Evolutionary conservation across 2,329 filamentous ascomycete species (phyloP), one percentile per base, ranked within the genome.

Genomic region (Venturia nashicola): DNA sequence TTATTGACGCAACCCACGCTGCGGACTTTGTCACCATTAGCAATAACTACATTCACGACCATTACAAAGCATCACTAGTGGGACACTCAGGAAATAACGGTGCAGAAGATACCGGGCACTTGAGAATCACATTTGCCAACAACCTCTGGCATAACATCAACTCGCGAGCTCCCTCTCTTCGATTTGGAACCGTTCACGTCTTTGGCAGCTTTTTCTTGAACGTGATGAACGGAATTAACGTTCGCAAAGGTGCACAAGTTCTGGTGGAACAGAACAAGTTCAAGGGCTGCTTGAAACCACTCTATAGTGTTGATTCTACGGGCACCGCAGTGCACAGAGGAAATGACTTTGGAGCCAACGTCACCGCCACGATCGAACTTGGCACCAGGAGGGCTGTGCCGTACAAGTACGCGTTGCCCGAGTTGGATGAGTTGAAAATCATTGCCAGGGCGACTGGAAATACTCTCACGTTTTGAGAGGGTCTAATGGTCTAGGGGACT

Each of bases 71-170:
- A n/a, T 82, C 80, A 0, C 76, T 86, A 9, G 76, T 85, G 64
- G 84, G 83, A 16, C 83, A 86, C 78, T 82, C 78, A 44, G 82
- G 86, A 77, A 78, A 67, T 74, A 86, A 86, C 76, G 74, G 67
- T 42, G 74, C 70, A 61, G 81, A 86, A 68, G 86, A 89, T 75
- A 82, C 71, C 8, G 85, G 85, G 67, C 78, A 85, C 70, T 78
- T 88, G 57, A 81, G 77, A 70, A 77, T 89, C 63, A 88, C 86
- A 64, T 86, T 86, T 72, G 79, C 80, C 75, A 83, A 87, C 78
- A 88, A 88, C 80, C 78, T 83, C 77, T 88, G 80, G 79, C 70
- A 71, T 68, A 86, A 87, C 77, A 74, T 87, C 71, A 84, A 86
- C 78, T 85, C 82, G 8, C 85, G 86, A 64, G 77, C 75, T 0